Conservation (phyloP, 129 eudicot genomes). For the Flaveria robusta region DNA sequence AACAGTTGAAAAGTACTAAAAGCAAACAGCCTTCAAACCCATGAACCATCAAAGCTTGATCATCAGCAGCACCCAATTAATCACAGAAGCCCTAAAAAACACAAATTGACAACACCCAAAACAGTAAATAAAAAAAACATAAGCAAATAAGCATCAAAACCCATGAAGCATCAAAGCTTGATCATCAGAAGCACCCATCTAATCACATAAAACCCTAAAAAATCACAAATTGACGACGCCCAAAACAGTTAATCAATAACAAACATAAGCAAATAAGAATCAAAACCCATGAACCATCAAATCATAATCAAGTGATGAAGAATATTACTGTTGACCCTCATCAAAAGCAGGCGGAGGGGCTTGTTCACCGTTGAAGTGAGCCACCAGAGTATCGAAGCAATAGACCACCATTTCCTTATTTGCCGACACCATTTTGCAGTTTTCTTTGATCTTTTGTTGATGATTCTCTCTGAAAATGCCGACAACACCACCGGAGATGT, state of each 20-base stretch:
- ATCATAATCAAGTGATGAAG: background rate
- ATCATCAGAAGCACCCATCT: no score
- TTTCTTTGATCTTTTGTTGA: no score
- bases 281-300: background rate
- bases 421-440: constrained; percentile 73
- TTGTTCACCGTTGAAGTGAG: constrained; percentile 71
- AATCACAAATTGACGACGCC: background rate
- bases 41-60: no score
- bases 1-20: no score
- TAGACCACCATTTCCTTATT: constrained; percentile 88
- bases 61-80: no score
- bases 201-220: no score
- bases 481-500: background rate
- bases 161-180: no score
- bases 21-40: no score
- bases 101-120: no score
- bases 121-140: no score
- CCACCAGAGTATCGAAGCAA: constrained; percentile 84
- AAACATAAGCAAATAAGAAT: background rate
- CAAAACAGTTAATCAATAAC: background rate
- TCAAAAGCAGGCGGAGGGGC: constrained; percentile 83
- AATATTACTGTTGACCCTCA: constrained; percentile 76
- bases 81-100: no score
- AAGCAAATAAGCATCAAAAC: no score
- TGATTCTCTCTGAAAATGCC: constrained; percentile 21